Conservation (phyloP, 768 basidiomycete genomes). For the Strobilomyces echinocephalus region DNA sequence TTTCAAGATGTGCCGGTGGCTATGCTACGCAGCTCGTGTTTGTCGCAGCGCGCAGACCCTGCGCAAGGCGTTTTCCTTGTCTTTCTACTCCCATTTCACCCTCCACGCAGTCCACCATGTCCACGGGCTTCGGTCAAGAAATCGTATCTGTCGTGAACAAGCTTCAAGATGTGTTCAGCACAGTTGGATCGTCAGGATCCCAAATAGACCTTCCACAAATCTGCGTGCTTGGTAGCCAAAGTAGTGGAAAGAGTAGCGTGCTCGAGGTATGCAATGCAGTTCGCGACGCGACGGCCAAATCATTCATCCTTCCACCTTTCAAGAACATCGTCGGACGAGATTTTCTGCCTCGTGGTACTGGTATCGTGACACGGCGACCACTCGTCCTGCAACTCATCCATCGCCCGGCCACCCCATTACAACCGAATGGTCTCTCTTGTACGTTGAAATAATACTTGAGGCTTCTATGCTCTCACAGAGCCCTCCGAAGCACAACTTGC, state of each 20-base stretch:
- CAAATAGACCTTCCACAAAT: constrained; percentile 90
- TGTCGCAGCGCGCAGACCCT: constrained; percentile 6
- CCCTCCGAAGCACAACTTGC: constrained; percentile 30
- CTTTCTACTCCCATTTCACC: constrained; percentile 16
- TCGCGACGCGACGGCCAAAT: background rate
- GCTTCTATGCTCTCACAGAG: constrained; percentile 1
- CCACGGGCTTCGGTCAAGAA: constrained; percentile 71
- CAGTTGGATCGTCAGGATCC: constrained; percentile 72
- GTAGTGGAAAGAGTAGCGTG: constrained; percentile 91
- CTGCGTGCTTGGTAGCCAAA: constrained; percentile 87
- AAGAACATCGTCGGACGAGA: constrained; percentile 98
- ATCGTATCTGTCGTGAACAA: constrained; percentile 82
- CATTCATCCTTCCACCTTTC: constrained; percentile 8
- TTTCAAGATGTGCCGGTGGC: constrained; percentile 18
- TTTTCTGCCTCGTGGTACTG: constrained; percentile 97
- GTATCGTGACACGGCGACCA: constrained; percentile 96
- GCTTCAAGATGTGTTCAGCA: constrained; percentile 85
- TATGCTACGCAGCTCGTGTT: constrained; percentile 25
- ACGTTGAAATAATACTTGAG: constrained; percentile 19
- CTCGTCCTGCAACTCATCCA: constrained; percentile 95
- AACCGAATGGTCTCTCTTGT: constrained; percentile 43
- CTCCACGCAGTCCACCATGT: constrained; percentile 28
- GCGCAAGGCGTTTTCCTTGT: constrained; percentile 5
- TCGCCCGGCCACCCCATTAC: constrained; percentile 51
- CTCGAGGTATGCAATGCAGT: constrained; percentile 57